Evolutionary conservation across 2,329 filamentous ascomycete species (phyloP).

Genomic region (Triangularia setosa): DNA sequence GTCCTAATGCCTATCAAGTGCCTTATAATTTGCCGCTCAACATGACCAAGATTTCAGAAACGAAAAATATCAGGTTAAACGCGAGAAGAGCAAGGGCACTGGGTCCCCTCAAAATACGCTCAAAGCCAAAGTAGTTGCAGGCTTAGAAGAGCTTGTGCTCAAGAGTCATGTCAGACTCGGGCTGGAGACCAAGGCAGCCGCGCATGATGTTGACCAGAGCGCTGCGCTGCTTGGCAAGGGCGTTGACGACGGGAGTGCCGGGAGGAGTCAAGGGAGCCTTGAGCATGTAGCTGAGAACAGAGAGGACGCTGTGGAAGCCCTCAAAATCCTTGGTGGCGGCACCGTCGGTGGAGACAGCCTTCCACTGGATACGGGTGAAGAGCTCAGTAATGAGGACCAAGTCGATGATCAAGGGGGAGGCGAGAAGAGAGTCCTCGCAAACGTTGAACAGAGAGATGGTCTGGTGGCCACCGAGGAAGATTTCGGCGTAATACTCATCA

Average conservation of each 20-base stretch:
- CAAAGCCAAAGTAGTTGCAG: neutral
- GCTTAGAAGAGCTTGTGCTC: slow-evolving; percentile 92
- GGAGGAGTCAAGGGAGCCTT: slow-evolving; percentile 91
- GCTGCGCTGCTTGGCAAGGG: slow-evolving; percentile 90
- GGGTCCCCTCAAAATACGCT: neutral
- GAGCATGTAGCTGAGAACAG: slow-evolving; percentile 98
- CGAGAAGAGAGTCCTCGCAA: slow-evolving; percentile 95
- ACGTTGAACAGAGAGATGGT: slow-evolving; percentile 98
- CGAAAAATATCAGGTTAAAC: neutral
- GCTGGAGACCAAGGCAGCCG: slow-evolving; percentile 92
- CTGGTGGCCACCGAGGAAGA: slow-evolving; percentile 98
- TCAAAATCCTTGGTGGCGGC: slow-evolving; percentile 66
- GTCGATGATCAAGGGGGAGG: slow-evolving; percentile 95
- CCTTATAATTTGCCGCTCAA: neutral
- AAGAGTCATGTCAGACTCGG: slow-evolving; percentile 97
- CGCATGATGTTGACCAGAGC: slow-evolving; percentile 98
- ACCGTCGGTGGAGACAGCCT: slow-evolving; percentile 52
- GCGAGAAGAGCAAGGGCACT: neutral
- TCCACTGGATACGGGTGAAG: slow-evolving; percentile 98
- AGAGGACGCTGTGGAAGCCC: slow-evolving; percentile 95
- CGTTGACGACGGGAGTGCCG: slow-evolving; percentile 92
- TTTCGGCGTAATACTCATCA: slow-evolving; percentile 99
- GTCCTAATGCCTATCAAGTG: neutral
- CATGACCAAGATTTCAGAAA: neutral
- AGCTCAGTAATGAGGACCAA: slow-evolving; percentile 90